Base-by-base conservation (phyloP, 768 basidiomycete species). In the Kwoniella dejecticola region DNA sequence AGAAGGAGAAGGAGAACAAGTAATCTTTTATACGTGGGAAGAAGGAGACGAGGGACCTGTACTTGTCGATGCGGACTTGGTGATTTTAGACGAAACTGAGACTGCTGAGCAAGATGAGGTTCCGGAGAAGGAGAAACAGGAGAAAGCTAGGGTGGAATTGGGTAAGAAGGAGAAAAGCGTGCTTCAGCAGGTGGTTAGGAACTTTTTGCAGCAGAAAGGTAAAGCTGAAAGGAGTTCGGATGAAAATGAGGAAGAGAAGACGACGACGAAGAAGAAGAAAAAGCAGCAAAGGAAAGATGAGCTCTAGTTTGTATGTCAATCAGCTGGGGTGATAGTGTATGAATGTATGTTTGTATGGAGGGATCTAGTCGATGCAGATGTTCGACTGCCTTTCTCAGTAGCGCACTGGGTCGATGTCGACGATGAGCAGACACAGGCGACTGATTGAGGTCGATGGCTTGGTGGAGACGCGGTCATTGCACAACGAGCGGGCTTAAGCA, bases 161-260 rank as follows among this genome's bases (percentile, higher is more conserved):
- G 60, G 44, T 15, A 54, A 69, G 15, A 46, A 42, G 23, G 66
- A 70, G 48, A 59, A 58, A 27, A 57, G 55, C 30, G 26, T 62
- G 45, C 57, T 68, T n/a, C n/a, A 65, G 27, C 56, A 60, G 38
- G 64, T 61, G 2, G 46, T 68, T 21, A 52, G 58, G 29, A 56
- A 61, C 30, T 66, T 49, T 31, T 30, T 67, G 24, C 23, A 41
- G 6, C 45, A 52, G 42, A 53, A 55, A 26, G 54, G 44, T 36
- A 36, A 36, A 36, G 7, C 33, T 7, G 33, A 21, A 23, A 33
- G 54, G 50, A 54, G 48, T 23, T 30, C 23, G 50, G 30, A 1
- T 24, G 26, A 17, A 31, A 59, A 38, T 30, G 63, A 31, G 29
- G 27, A 5, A 50, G 60, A 8, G 57, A 59, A 29, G 52, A 44